A percentile compares a stretch with the other conserved stretches of the same genome.
Evolutionary conservation across 2,329 filamentous ascomycete species (phyloP).

Genomic region (Rhynchosporium graminicola): DNA sequence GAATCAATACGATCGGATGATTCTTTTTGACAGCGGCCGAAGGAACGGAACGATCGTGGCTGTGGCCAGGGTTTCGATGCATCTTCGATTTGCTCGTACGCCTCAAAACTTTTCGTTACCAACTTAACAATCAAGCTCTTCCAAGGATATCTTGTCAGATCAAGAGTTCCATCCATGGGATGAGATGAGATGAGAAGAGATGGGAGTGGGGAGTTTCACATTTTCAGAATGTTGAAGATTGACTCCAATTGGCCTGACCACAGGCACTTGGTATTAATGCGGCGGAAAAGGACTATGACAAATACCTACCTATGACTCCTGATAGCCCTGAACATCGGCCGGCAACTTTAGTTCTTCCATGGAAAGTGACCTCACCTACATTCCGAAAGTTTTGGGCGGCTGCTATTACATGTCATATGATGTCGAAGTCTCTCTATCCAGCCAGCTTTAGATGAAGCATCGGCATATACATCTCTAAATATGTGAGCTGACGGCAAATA

Average conservation of each 20-base stretch:
- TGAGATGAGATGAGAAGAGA: background rate
- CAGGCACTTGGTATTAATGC: too few species aligned
- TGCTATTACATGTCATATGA: slow-evolving; percentile 29
- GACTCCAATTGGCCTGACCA: background rate
- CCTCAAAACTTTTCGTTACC: background rate
- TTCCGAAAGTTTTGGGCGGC: background rate
- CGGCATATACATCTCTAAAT: slow-evolving; percentile 21
- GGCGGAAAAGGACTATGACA: too few species aligned
- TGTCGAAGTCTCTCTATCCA: slow-evolving; percentile 3
- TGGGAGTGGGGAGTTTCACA: background rate
- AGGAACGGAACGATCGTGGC: too few species aligned
- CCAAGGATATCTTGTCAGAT: slow-evolving; percentile 13
- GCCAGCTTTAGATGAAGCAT: slow-evolving; percentile 13
- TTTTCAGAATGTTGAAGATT: background rate
- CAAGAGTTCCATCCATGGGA: slow-evolving; percentile 4
- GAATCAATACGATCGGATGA: slow-evolving; percentile 1
- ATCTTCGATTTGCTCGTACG: slow-evolving; percentile 8
- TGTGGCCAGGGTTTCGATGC: slow-evolving; percentile 1
- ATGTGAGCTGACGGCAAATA: slow-evolving; percentile 22
- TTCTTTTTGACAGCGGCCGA: slow-evolving; percentile 9
- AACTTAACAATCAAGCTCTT: slow-evolving; percentile 15
- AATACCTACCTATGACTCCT: too few species aligned
- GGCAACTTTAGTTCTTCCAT: background rate
- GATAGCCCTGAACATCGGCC: background rate
- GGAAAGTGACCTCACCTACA: background rate